Conservation (phyloP, 2,329 filamentous ascomycete genomes). For the Clarireedia monteithiana region DNA sequence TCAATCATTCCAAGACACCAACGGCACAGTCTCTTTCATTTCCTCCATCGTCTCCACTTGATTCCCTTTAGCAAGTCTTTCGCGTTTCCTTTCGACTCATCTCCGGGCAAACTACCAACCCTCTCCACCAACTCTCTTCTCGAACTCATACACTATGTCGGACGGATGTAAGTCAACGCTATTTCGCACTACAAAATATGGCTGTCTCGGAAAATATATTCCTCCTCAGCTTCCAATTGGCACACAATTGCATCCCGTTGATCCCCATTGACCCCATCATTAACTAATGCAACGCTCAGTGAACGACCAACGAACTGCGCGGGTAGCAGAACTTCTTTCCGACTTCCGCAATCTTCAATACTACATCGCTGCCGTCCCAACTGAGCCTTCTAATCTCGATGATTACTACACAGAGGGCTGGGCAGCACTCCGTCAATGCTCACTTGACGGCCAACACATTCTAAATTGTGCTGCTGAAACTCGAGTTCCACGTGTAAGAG, state of each 20-base stretch:
- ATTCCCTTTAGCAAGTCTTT: background rate
- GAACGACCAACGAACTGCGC: conserved; percentile 50
- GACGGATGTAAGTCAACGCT: conserved; percentile 27
- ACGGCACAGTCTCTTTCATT: conserved; percentile 6
- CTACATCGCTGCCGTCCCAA: conserved; percentile 50
- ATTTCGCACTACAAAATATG: conserved; percentile 4
- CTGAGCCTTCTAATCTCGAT: conserved; percentile 44
- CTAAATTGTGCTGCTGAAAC: conserved; percentile 57
- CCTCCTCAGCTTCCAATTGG: conserved; percentile 2
- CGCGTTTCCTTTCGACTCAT: conserved; percentile 1
- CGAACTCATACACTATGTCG: conserved; percentile 22
- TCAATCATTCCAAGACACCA: conserved; percentile 14
- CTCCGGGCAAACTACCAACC: too few species aligned
- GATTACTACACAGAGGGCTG: conserved; percentile 59
- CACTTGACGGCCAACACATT: conserved; percentile 55
- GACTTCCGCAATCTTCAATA: conserved; percentile 57
- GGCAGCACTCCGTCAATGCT: conserved; percentile 53
- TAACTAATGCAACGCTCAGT: conserved; percentile 33
- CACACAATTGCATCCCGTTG: background rate
- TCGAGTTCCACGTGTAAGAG: conserved; percentile 43
- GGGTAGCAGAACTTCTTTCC: conserved; percentile 53
- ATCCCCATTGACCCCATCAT: background rate
- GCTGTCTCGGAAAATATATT: background rate
- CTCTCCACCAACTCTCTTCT: background rate
- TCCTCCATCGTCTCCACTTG: conserved; percentile 1